Conservation (phyloP, 768 basidiomycete species). For the Pulveroboletus sp. region DNA sequence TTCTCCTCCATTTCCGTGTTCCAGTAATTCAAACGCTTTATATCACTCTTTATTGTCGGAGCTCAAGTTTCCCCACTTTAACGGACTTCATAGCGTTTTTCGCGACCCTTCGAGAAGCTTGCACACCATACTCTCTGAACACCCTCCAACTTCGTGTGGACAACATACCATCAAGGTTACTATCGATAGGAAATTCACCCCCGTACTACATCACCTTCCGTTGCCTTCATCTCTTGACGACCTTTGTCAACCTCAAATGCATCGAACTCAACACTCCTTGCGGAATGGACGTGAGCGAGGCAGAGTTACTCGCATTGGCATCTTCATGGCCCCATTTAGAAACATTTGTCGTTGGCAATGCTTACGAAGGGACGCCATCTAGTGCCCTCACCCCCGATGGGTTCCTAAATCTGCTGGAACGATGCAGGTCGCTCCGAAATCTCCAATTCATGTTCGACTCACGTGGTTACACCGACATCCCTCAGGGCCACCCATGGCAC, state of each 20-base stretch:
- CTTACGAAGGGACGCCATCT: slow-evolving; percentile 1
- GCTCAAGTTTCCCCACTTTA: no score
- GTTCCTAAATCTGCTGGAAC: slow-evolving; percentile 11
- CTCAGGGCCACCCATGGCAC: slow-evolving; percentile 9
- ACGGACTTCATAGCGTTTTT: no score
- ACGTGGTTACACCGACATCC: slow-evolving; percentile 7
- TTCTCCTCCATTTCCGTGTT: neutral
- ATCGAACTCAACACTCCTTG: neutral
- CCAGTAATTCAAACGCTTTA: neutral
- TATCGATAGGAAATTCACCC: no score
- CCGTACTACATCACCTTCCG: no score
- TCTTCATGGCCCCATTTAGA: slow-evolving; percentile 15
- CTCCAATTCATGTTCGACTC: slow-evolving; percentile 5
- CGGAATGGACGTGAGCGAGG: slow-evolving; percentile 3
- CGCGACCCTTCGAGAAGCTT: no score
- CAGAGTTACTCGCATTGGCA: slow-evolving; percentile 10
- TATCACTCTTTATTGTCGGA: neutral
- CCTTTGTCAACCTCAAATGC: neutral
- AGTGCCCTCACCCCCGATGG: slow-evolving; percentile 10
- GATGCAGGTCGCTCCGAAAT: slow-evolving; percentile 9
- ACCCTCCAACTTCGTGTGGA: no score
- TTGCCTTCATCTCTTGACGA: no score
- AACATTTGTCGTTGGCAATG: neutral
- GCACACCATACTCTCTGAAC: no score
- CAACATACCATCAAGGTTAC: no score